phyloP scores from a whole-genome alignment of 495 filamentous ascomycete genomes.

The Hypoxylon rickii region DNA sequence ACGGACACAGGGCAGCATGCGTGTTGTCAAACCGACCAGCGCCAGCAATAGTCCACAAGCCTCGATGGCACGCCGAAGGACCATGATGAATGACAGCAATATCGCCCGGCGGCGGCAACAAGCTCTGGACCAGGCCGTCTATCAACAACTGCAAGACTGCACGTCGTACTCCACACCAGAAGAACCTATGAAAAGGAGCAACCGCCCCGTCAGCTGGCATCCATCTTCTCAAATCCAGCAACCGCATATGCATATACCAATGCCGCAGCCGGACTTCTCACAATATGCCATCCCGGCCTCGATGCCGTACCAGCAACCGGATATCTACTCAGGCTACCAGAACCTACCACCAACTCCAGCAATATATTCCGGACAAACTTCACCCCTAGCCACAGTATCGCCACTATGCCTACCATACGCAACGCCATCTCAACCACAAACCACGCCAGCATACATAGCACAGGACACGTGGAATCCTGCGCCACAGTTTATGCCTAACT shows the following conservation, averaged over 20 bases:
- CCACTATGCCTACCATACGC: conserved; percentile 46
- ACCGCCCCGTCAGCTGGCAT: conserved; percentile 73
- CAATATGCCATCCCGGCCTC: conserved; percentile 38
- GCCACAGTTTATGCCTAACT: conserved; percentile 19
- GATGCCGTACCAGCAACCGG: conserved; percentile 42
- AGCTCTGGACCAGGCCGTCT: conserved; percentile 41
- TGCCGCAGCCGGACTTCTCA: conserved; percentile 38
- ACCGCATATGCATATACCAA: conserved; percentile 43
- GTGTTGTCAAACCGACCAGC: conserved; percentile 69
- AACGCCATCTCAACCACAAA: conserved; percentile 21
- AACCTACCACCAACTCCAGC: conserved; percentile 48
- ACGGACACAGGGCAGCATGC: conserved; percentile 48
- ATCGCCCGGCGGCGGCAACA: conserved; percentile 42
- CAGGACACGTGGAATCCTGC: conserved; percentile 28
- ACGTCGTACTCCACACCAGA: conserved; percentile 38
- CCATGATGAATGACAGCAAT: conserved; percentile 57
- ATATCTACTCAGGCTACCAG: conserved; percentile 42
- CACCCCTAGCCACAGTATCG: conserved; percentile 47
- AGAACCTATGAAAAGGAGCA: conserved; percentile 40
- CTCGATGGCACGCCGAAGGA: conserved; percentile 56
- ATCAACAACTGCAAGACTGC: conserved; percentile 40
- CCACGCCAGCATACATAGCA: conserved; percentile 31
- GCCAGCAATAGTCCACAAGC: conserved; percentile 71
- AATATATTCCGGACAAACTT: conserved; percentile 52
- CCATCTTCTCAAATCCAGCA: conserved; percentile 53